A percentile compares a stretch with the other conserved stretches of the same genome.
Evolutionary conservation across 23 red algal species (phyloP).

Genomic region (Gracilaria domingensis): DNA sequence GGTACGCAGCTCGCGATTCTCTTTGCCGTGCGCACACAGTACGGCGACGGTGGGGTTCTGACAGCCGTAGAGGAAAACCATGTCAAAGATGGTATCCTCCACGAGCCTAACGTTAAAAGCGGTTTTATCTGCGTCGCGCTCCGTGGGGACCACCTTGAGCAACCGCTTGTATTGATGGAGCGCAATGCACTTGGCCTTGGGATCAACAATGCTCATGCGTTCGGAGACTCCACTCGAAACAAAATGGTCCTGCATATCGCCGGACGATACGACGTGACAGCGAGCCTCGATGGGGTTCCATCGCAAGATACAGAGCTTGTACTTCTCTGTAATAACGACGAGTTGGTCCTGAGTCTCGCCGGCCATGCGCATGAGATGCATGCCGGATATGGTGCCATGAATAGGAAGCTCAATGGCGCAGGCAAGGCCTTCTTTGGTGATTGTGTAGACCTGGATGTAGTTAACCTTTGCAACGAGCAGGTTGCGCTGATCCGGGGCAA

Average conservation of each 20-base stretch:
- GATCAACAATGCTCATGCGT: constrained; percentile 84
- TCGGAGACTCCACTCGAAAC: constrained; percentile 47
- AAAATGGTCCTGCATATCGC: constrained; percentile 80
- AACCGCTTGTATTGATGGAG: constrained; percentile 87
- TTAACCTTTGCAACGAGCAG: constrained; percentile 79
- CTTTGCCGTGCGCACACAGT: constrained; percentile 56
- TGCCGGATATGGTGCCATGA: constrained; percentile 76
- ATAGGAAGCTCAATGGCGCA: constrained; percentile 83
- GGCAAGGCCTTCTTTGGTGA: constrained; percentile 76
- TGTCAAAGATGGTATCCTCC: constrained; percentile 78
- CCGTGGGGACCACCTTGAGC: constrained; percentile 89
- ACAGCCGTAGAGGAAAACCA: constrained; percentile 91
- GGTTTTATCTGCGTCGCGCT: constrained; percentile 68
- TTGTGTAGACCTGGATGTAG: constrained; percentile 84
- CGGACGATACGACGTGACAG: constrained; percentile 78
- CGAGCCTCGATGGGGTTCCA: constrained; percentile 71
- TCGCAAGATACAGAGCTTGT: constrained; percentile 82
- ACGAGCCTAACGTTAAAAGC: constrained; percentile 92
- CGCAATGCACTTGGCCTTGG: constrained; percentile 77
- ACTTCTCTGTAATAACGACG: constrained; percentile 88
- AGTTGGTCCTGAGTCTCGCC: constrained; percentile 74
- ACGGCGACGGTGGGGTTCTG: constrained; percentile 86
- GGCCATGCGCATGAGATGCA: constrained; percentile 71
- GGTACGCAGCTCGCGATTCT: constrained; percentile 62
- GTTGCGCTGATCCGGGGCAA: constrained; percentile 76